Base-by-base conservation (phyloP, 2,329 filamentous ascomycete genomes). In the Aspergillus brunneoviolaceus region DNA sequence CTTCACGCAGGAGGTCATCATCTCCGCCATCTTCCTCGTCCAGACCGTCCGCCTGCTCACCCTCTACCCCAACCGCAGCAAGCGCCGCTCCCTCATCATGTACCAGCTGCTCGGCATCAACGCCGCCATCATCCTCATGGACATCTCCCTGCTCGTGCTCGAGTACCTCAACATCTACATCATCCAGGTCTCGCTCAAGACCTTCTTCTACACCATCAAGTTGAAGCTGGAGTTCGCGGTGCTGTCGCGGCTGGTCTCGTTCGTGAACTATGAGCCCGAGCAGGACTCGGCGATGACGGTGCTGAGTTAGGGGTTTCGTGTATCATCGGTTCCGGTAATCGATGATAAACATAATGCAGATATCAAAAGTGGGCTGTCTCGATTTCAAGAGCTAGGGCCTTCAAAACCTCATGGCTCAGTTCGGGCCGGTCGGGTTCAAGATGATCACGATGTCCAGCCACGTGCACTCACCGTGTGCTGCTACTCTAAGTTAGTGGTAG, bases 1-100 rank as follows among this genome's bases (percentile, higher is more conserved):
- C 61, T 73, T 72, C 55, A 42, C 77, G 2, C 77, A 81, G 60
- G 80, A 82, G 60, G 63, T 75, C 19, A 59, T 76, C 39, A 73
- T 82, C 21, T 80, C 79, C 0, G 69, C 75, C 5, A 73, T 85
- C 11, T 85, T 84, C 63, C 78, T 85, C 56, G 80, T 78, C 59
- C 78, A 82, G 59, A 83, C 82, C 1, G 69, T 83, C 53, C 77
- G 78, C 29, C 70, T 80, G 19, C 72, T 80, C 16, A 73, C 50
- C 10, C 31, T 70, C 33, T 66, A 71, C 54, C 71, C 70, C 2
- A 64, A 70, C 2, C 68, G 71, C 31, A 70, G 76, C 19, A 65
- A 67, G 9, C 63, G 71, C 48, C 74, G 77, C 16, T 72, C 71
- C 21, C 70, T 70, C 45, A 75, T 81, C 58, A 79, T 81, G 73